Evolutionary conservation across 2,329 filamentous ascomycete genomes (phyloP).

Genomic region (Colletotrichum orchidophilum): DNA sequence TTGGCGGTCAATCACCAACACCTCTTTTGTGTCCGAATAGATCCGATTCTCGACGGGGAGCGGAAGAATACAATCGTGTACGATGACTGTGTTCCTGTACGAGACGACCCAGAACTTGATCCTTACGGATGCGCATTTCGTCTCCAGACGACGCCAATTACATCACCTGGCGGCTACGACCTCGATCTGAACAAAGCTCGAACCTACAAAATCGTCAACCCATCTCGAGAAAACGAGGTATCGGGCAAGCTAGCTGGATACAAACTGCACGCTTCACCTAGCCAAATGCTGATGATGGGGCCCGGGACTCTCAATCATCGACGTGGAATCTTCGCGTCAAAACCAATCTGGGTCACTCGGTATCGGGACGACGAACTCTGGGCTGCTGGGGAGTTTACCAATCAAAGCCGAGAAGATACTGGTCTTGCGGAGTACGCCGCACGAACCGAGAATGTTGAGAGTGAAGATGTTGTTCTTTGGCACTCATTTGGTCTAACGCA

Average conservation of each 20-base stretch:
- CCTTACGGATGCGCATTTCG: not conserved
- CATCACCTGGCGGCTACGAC: not conserved
- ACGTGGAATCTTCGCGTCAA: not conserved
- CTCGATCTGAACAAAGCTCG: not conserved
- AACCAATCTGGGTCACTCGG: not conserved
- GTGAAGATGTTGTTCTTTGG: not conserved
- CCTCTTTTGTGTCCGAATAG: conserved; percentile 66
- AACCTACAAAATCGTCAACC: not conserved
- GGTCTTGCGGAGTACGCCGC: not conserved
- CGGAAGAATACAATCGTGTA: conserved; percentile 55
- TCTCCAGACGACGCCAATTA: not conserved
- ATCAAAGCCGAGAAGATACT: not conserved
- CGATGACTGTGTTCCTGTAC: conserved; percentile 7
- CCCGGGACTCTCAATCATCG: not conserved
- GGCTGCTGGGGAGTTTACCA: not conserved
- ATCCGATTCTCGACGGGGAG: conserved; percentile 63
- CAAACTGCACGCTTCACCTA: not conserved
- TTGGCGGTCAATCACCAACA: conserved; percentile 71
- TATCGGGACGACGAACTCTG: not conserved
- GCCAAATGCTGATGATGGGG: not conserved
- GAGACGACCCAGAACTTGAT: not conserved
- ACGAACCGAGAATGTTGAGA: not conserved
- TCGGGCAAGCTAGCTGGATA: not conserved
- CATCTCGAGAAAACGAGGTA: not conserved
- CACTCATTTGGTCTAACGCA: not conserved